Evolutionary conservation across 108 stramenopile genomes (phyloP), one percentile per base, ranked within the genome.

Genomic region (Cyclotella kingstonii): DNA sequence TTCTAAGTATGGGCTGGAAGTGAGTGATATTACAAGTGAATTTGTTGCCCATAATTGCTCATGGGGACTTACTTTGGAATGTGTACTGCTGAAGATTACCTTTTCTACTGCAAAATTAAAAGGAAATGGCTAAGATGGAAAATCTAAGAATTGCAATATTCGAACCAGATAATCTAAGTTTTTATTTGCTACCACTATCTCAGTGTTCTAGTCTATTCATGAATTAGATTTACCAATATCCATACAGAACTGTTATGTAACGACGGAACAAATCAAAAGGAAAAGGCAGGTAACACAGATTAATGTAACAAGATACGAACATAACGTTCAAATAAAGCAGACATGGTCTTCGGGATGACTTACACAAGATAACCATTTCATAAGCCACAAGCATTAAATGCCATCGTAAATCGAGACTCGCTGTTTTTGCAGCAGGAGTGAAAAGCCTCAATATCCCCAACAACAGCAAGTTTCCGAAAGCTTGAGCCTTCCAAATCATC

Each of bases 401-500:
- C 92, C 92, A 93, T 53, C 89, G 84, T 40, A 93, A 67, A 71
- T 93, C 92, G 35, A 93, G 57, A 61, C 88, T 90, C 3, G 92
- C 92, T 2, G 80, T 69, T 21, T 36, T 55, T 2, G 89, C 92
- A 18, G 89, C 83, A 9, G 70, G 59, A 21, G 83, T 71, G 57
- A 93, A 93, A 30, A 93, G 55, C 27, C 92, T 79, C 42, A 93
- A 77, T 58, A 88, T 31, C 30, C 77, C 77, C 26, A 89, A 65
- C 34, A 90, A 46, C 40, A 86, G 29, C 28, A 61, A 74, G 65
- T 79, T 67, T 5, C 83, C 85, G 9, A 93, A 29, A 10, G 77
- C 55, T 63, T 85, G 83, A 19, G 78, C 63, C 53, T 75, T 86
- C 92, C 92, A 93, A 66, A 93, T 84, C 80, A 93, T 83, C 66